These are phyloP conservation scores for Acanthamoeba sp. DNA, from an alignment of 208 protist genomes.

Conservation along the genomic window DNA sequence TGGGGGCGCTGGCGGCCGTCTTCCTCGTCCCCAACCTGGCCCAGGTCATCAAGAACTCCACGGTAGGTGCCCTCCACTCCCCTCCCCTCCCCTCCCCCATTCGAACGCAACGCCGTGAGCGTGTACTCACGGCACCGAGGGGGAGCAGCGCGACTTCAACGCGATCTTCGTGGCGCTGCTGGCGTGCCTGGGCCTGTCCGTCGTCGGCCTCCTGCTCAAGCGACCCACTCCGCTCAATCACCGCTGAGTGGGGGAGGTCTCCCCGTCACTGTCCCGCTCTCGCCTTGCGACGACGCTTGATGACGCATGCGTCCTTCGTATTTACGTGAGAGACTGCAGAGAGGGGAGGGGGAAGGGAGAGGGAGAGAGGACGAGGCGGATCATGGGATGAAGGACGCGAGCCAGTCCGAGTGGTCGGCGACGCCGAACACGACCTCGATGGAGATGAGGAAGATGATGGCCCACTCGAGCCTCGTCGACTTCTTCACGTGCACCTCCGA, in stretches of 20 bases:
- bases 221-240: not conserved
- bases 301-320: no score
- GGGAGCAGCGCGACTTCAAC: not conserved
- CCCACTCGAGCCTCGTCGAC: constrained; percentile 51
- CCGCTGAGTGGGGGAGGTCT: no score
- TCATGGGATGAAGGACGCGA: constrained; percentile 50
- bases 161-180: not conserved
- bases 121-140: no score
- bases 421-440: constrained; percentile 63
- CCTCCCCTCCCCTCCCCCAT: not conserved
- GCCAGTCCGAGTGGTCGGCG: constrained; percentile 46
- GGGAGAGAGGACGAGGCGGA: not conserved
- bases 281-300: no score
- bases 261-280: no score
- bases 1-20: not conserved
- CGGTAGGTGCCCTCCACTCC: not conserved
- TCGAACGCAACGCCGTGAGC: no score
- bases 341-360: not conserved
- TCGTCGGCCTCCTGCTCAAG: not conserved
- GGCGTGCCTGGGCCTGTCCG: not conserved
- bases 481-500: constrained; percentile 58
- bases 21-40: constrained; percentile 11
- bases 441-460: constrained; percentile 65
- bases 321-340: no score
- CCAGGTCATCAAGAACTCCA: not conserved